These are phyloP conservation scores for Alternaria longipes DNA, from an alignment of 2,329 filamentous ascomycete species.

Conservation along the genomic window DNA sequence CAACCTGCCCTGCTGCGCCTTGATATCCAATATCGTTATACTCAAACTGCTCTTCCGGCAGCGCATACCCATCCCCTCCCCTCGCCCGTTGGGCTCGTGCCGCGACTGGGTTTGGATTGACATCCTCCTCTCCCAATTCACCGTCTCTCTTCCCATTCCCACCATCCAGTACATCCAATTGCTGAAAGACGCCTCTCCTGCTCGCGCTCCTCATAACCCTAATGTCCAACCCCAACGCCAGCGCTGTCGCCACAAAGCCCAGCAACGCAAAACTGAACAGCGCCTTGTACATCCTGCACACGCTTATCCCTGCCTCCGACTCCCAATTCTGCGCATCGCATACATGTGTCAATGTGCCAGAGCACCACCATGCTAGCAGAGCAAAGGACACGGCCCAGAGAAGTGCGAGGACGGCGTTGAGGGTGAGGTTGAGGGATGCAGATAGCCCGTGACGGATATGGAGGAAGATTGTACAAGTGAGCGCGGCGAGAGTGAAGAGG, in stretches of 20 bases:
- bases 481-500: slow-evolving; percentile 61
- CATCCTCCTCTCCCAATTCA: slow-evolving; percentile 18
- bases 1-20: slow-evolving; percentile 40
- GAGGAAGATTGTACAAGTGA: slow-evolving; percentile 58
- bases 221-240: slow-evolving; percentile 61
- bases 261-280: slow-evolving; percentile 65
- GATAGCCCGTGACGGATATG: slow-evolving; percentile 63
- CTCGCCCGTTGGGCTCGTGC: slow-evolving; percentile 17
- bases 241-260: slow-evolving; percentile 58
- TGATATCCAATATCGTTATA: slow-evolving; percentile 56
- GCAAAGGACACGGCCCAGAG: slow-evolving; percentile 63
- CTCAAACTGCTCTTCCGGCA: slow-evolving; percentile 55
- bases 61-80: slow-evolving; percentile 50
- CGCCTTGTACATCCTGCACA: slow-evolving; percentile 68
- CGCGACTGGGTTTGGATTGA: slow-evolving; percentile 36
- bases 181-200: slow-evolving; percentile 59
- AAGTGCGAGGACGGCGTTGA: slow-evolving; percentile 60
- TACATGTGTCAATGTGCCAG: slow-evolving; percentile 61
- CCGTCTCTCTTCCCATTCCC: slow-evolving; percentile 34
- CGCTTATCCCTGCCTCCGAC: slow-evolving; percentile 62
- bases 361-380: slow-evolving; percentile 64
- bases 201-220: slow-evolving; percentile 54
- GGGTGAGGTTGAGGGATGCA: slow-evolving; percentile 59
- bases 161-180: slow-evolving; percentile 54
- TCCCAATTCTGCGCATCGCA: slow-evolving; percentile 63